Base-by-base conservation (phyloP, 768 basidiomycete species). In the Mycena venus region DNA sequence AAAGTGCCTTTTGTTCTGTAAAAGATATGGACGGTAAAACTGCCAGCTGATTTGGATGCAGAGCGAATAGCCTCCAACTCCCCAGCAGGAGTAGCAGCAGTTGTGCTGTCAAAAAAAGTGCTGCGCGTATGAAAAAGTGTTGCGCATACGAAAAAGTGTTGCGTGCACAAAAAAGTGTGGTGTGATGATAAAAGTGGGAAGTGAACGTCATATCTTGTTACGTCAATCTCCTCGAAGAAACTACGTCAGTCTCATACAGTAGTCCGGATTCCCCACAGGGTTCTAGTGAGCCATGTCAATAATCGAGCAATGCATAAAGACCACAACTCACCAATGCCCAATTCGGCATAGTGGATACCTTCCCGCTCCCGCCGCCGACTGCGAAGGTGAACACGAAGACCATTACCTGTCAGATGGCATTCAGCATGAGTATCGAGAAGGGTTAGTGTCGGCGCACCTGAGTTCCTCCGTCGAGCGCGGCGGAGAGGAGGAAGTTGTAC, bases 301-400 rank as follows among this genome's bases (percentile, higher is more conserved):
- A n/a, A 59, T 4, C 56, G 9, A 36, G 17, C 23, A 21, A 7
- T 59, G 9, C 15, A 31, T 34, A 36, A 36, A 36, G 36, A 36
- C 36, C 12, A 36, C 36, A 36, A 59, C 84, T 31, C 62, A 86
- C 84, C 80, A 86, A 76, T 11, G 84, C 85, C 86, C 86, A 87
- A 47, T 55, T 79, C 3, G 86, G 86, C 73, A 86, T 81, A 17
- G 79, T 76, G 5, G 75, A 65, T 17, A 85, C 86, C 44, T 76
- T 84, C 1, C 87, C 87, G 42, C 86, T 85, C 5, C 86, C 87
- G 1, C 87, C 87, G 36, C 85, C 86, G 88, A 91, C 88, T 0
- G 89, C 76, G 82, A 89, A 79, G 1, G 90, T 88, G 14, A 87
- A 82, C 17, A 90, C 82, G 79, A 89, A 89, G 31, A 88, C 85